A percentile compares a stretch with the other conserved stretches of the same genome.
Evolutionary conservation across 495 filamentous ascomycete genomes (phyloP).

Genomic region (Haplographium delicatum): DNA sequence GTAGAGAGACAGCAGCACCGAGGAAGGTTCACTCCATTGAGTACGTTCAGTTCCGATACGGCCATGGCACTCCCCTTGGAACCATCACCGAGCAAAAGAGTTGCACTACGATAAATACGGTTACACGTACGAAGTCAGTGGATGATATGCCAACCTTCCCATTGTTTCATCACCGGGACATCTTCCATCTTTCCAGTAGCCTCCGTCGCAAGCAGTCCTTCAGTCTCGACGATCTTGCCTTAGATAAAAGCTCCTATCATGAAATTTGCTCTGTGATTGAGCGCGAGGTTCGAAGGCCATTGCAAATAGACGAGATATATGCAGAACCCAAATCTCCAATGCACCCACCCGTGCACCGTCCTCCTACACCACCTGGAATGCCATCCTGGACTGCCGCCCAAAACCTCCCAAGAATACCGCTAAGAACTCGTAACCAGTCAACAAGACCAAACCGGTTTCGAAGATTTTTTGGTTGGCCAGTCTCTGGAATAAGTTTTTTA

Average conservation of each 20-base stretch:
- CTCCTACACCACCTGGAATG: constrained; percentile 28
- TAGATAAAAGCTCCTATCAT: constrained; percentile 30
- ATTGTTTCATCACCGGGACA: constrained; percentile 20
- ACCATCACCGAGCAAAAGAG: constrained; percentile 38
- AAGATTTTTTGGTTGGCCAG: constrained; percentile 13
- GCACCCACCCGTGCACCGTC: constrained; percentile 26
- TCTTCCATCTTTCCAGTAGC: constrained; percentile 18
- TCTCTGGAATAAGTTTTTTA: background rate
- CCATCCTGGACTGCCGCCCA: constrained; percentile 28
- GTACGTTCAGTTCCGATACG: constrained; percentile 33
- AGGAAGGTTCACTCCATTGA: constrained; percentile 6
- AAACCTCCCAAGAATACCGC: background rate
- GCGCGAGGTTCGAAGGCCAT: constrained; percentile 28
- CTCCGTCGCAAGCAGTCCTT: constrained; percentile 26
- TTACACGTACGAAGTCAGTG: constrained; percentile 11
- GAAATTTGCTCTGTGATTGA: constrained; percentile 25
- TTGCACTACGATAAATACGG: constrained; percentile 20
- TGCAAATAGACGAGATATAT: constrained; percentile 30
- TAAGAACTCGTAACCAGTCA: background rate
- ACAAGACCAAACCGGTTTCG: constrained; percentile 12
- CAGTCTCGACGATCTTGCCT: constrained; percentile 33
- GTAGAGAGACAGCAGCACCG: constrained; percentile 1
- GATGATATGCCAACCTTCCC: constrained; percentile 13
- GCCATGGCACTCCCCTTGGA: constrained; percentile 34
- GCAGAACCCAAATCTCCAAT: constrained; percentile 32